Evolutionary conservation across 495 filamentous ascomycete species (phyloP).

Genomic region (Trichocladium antarcticum): DNA sequence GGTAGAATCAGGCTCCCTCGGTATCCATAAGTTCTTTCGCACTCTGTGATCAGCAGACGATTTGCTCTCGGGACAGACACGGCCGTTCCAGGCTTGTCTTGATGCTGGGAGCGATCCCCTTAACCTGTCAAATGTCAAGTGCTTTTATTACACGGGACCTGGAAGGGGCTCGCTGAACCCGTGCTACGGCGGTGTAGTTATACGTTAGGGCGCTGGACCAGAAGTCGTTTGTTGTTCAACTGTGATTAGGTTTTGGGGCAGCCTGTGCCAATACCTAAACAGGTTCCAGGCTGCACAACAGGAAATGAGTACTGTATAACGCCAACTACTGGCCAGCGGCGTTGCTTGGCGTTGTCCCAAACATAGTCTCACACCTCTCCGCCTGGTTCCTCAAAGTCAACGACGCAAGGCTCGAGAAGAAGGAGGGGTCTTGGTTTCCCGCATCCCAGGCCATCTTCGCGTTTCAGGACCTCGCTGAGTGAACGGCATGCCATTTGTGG

Average conservation of each 20-base stretch:
- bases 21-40: too few species aligned
- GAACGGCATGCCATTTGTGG: not conserved
- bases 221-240: not conserved
- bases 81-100: not conserved
- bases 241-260: not conserved
- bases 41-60: not conserved
- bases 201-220: slow-evolving; percentile 9
- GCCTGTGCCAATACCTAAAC: too few species aligned
- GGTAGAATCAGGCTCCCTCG: too few species aligned
- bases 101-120: not conserved
- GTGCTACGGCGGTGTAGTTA: not conserved
- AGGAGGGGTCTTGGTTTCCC: not conserved
- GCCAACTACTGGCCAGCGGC: too few species aligned
- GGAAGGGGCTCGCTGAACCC: too few species aligned
- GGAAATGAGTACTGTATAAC: too few species aligned
- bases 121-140: not conserved
- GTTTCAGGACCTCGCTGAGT: not conserved
- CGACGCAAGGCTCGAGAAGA: not conserved
- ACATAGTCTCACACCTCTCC: too few species aligned
- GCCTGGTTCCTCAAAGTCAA: not conserved
- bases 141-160: not conserved
- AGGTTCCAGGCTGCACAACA: too few species aligned
- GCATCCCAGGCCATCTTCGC: not conserved
- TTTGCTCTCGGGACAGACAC: not conserved
- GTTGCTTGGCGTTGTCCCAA: too few species aligned